Base-by-base conservation (phyloP, 345 rosid species). In the Gynandropsis gynandra region DNA sequence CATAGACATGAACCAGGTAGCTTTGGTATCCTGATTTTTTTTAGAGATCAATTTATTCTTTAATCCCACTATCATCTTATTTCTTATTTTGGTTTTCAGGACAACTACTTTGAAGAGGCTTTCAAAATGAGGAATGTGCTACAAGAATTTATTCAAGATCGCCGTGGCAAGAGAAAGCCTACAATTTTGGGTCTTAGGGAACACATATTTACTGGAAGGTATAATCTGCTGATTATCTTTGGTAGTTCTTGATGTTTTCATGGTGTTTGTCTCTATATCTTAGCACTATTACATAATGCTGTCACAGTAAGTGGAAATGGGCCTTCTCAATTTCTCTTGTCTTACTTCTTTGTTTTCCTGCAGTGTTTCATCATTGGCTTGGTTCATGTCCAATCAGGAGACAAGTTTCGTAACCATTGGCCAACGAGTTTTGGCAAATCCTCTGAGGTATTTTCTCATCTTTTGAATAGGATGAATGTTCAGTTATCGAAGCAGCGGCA, bases 311-410 rank as follows among this genome's bases (percentile, higher is more conserved):
- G 2, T 58, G 32, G 3, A 36, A 36, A 10, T 36, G 40, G 40
- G 13, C 40, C 9, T 36, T 10, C n/a, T 50, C 41, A 16, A 40
- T 32, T 37, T 33, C 46, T 46, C 15, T 51, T 21, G 4, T 24
- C 49, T 56, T 37, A 39, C 42, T 60, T 68, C 29, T 65, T 44
- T 42, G 9, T 50, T 47, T 15, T 47, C 62, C 67, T 49, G 49
- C 83, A 93, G 99, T 85, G 99, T 88, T 65, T 88, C 99, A 14
- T 88, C 99, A 15, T 87, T 93, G 47, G 99, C 97, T 63, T 88
- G 87, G 97, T 93, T 93, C 83, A 93, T 93, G 99, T 85, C 99
- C 56, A 88, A 88, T 76, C 99, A 93, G 69, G 97, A 93, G 79
- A 85, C 89, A 39, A 85, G 97, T 70, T 93, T 93, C 47, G 95